Evolutionary conservation across 1,284 basidiomycete genomes (phyloP).

Genomic region (Cutaneotrichosporon sp.): DNA sequence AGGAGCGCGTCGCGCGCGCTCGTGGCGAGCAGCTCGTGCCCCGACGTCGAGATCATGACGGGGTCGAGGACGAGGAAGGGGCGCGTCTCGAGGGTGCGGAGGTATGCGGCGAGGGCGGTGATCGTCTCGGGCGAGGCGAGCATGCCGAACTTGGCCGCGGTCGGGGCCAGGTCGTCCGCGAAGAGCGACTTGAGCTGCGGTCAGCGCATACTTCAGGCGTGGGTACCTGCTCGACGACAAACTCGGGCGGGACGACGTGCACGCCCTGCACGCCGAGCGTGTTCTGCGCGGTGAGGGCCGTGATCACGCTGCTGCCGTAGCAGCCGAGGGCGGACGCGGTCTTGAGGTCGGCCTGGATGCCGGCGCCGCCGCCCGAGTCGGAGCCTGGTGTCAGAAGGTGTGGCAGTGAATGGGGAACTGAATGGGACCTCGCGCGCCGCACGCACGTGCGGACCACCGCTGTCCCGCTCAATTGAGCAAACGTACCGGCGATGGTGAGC

Average conservation of each 20-base stretch:
- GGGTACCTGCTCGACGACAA: slow-evolving; percentile 72
- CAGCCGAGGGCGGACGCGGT: slow-evolving; percentile 76
- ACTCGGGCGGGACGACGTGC: slow-evolving; percentile 65
- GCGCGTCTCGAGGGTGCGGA: slow-evolving; percentile 25
- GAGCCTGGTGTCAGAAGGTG: slow-evolving; percentile 40
- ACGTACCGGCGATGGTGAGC: slow-evolving; percentile 46
- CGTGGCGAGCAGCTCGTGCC: slow-evolving; percentile 72
- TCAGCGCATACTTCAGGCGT: no score
- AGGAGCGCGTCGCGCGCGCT: slow-evolving; percentile 58
- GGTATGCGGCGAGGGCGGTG: slow-evolving; percentile 44
- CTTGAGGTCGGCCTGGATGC: slow-evolving; percentile 79
- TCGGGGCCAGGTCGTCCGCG: slow-evolving; percentile 69
- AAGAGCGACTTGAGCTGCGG: slow-evolving; percentile 64
- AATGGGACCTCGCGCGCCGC: no score
- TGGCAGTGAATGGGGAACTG: no score
- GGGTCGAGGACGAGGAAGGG: slow-evolving; percentile 78
- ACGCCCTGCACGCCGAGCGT: slow-evolving; percentile 79
- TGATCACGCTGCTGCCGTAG: slow-evolving; percentile 84
- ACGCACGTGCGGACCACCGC: neutral
- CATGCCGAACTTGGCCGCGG: slow-evolving; percentile 91
- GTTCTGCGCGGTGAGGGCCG: slow-evolving; percentile 90
- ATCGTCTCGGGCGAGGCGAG: slow-evolving; percentile 58
- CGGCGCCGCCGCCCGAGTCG: slow-evolving; percentile 85
- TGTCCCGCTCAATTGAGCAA: no score
- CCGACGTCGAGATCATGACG: slow-evolving; percentile 90